Evolutionary conservation across 163 green algal genomes (phyloP), one percentile per base, ranked within the genome.

Genomic region (Scenedesmus sp.): DNA sequence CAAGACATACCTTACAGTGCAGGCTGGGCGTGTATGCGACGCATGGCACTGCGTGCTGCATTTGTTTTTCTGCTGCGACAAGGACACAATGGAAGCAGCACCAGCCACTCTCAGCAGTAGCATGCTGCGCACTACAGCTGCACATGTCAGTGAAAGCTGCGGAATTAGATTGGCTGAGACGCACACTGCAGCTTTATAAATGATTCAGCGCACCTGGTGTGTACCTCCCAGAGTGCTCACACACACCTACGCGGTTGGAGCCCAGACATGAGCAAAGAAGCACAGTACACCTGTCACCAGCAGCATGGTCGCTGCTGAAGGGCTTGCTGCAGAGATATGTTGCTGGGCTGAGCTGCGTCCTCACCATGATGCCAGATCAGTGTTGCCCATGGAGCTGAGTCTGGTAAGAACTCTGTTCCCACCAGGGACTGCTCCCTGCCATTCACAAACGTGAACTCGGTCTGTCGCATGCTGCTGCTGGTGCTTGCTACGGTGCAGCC

Each of bases 341-440:
- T 79, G 70, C 3, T 52, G 66, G 10, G 1, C 23, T 15, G 46
- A 7, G 3, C 70, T 79, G 23, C 70, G 15, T 5, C 13, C 70
- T 52, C 18, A 79, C 96, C 96, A 86, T 98, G 96, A 59, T 96
- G 93, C 83, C 94, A 96, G 7, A 97, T 81, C 12, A 97, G 82
- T 23, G 91, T 66, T 2, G 96, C 96, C 60, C 26, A 67, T 2
- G 93, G 88, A 23, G 79, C 85, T 8, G 90, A 56, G 34, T 93
- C 70, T 8, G 94, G 94, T 18, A 92, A 16, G 85, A 93, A 95
- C 4, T 91, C 67, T 1, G 92, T 55, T 1, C 86, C 93, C 3
- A 91, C 62, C 59, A 96, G 91, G 54, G 89, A 89, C 67, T 96
- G 92, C 6, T 90, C 94, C 12, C 93, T 84, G 55, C 23, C 74